Conservation (phyloP, 208 protist genomes). For the Trypanosoma boissoni region DNA sequence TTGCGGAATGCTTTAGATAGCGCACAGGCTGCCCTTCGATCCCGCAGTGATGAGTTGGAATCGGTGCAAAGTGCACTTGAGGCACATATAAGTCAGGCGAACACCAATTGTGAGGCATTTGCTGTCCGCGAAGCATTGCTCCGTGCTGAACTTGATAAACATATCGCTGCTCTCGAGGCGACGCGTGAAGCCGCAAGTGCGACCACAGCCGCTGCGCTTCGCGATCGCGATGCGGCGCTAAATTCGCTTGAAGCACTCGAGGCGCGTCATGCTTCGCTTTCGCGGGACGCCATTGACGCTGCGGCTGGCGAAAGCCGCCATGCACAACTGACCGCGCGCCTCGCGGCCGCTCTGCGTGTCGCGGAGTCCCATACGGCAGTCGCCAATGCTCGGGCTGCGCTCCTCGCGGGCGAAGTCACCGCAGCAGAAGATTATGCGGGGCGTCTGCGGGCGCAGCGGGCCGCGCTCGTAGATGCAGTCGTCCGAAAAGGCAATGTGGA, state of each 20-base stretch:
- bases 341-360: constrained; percentile 7
- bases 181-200: background rate
- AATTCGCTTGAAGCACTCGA: background rate
- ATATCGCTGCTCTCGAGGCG: background rate
- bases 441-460: background rate
- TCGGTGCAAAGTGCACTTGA: background rate
- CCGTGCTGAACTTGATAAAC: background rate
- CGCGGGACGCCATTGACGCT: background rate
- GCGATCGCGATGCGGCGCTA: background rate
- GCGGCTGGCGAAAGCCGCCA: background rate
- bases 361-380: background rate
- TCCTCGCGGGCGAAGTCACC: constrained; percentile 1
- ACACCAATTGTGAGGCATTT: background rate
- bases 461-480: background rate
- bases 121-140: background rate
- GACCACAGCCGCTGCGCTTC: background rate
- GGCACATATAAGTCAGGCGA: too few relatives aligned
- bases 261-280: background rate
- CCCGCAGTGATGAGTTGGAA: too few relatives aligned
- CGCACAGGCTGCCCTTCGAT: too few relatives aligned
- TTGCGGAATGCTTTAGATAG: too few relatives aligned
- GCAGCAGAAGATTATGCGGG: background rate
- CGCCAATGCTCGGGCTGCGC: background rate
- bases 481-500: background rate
- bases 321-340: background rate